Evolutionary conservation across 768 basidiomycete genomes (phyloP).

Genomic region (Rhodocollybia butyracea): DNA sequence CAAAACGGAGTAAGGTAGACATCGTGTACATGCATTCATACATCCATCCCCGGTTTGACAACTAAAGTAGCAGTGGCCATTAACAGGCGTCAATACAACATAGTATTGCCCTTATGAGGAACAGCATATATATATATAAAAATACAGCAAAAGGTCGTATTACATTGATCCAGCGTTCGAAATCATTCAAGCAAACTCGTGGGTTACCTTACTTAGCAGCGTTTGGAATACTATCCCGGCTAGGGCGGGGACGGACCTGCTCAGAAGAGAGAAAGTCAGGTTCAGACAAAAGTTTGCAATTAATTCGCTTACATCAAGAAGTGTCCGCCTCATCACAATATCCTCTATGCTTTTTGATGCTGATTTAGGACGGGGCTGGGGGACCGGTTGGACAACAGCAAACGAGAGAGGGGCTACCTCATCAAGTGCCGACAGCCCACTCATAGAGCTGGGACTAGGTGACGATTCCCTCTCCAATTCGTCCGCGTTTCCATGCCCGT

Average conservation of each 20-base stretch:
- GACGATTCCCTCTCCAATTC: conserved; percentile 4
- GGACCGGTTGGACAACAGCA: background rate
- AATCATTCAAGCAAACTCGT: too few species aligned
- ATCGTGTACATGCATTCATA: too few species aligned
- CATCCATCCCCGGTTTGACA: too few species aligned
- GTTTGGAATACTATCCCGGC: background rate
- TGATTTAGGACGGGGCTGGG: conserved; percentile 2
- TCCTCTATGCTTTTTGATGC: conserved; percentile 3
- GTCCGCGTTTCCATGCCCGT: conserved; percentile 11
- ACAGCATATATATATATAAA: too few species aligned
- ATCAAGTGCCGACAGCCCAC: background rate
- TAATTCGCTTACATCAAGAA: conserved; percentile 13
- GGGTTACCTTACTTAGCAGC: too few species aligned
- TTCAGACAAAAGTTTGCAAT: background rate
- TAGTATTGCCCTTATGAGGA: too few species aligned
- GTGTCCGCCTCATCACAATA: conserved; percentile 18
- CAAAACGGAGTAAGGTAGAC: too few species aligned
- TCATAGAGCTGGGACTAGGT: background rate
- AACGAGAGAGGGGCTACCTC: background rate
- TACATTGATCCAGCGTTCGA: too few species aligned
- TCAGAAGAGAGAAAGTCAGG: background rate
- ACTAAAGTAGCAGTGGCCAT: too few species aligned
- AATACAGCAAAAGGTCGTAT: too few species aligned
- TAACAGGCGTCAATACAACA: too few species aligned
- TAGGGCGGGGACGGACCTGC: conserved; percentile 13